These are phyloP conservation scores for Alternaria infectoria DNA, from an alignment of 2,329 filamentous ascomycete species.

Conservation along the genomic window DNA sequence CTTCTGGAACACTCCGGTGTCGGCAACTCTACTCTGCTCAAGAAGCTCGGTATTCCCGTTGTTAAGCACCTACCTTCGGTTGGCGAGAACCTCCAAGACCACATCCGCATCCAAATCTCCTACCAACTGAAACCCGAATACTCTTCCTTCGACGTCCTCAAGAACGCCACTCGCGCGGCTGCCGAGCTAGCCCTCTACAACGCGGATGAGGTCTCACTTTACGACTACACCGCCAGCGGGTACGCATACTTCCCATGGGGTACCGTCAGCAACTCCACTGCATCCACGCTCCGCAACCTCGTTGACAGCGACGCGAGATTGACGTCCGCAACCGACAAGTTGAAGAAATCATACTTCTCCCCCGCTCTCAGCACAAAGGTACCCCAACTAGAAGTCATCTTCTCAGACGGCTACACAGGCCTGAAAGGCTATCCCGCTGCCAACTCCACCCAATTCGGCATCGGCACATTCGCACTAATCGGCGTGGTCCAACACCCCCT, in stretches of 20 bases:
- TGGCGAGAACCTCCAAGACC: slow-evolving; percentile 44
- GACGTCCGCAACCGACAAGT: slow-evolving; percentile 20
- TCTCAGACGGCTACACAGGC: slow-evolving; percentile 56
- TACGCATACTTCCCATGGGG: slow-evolving; percentile 55
- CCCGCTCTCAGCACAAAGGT: slow-evolving; percentile 38
- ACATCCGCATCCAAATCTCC: slow-evolving; percentile 35
- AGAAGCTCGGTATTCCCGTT: slow-evolving; percentile 24
- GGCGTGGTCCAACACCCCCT: slow-evolving; percentile 46
- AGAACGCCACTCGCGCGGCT: slow-evolving; percentile 42
- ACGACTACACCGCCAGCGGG: slow-evolving; percentile 50
- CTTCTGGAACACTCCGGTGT: slow-evolving; percentile 37
- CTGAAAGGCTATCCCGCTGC: slow-evolving; percentile 41
- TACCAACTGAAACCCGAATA: slow-evolving; percentile 32
- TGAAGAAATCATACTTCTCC: slow-evolving; percentile 44
- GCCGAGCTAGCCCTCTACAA: slow-evolving; percentile 50
- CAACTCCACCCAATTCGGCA: slow-evolving; percentile 35
- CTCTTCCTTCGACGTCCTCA: slow-evolving; percentile 31
- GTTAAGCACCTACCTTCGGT: slow-evolving; percentile 28
- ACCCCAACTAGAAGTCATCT: slow-evolving; percentile 54
- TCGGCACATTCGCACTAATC: slow-evolving; percentile 44
- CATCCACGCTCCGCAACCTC: slow-evolving; percentile 38
- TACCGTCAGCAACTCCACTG: slow-evolving; percentile 44
- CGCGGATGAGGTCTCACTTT: slow-evolving; percentile 41
- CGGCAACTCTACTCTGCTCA: slow-evolving; percentile 22
- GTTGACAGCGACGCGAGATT: slow-evolving; percentile 33